Base-by-base conservation (phyloP, 73 alveolate genomes). In the Diophrys sp. region DNA sequence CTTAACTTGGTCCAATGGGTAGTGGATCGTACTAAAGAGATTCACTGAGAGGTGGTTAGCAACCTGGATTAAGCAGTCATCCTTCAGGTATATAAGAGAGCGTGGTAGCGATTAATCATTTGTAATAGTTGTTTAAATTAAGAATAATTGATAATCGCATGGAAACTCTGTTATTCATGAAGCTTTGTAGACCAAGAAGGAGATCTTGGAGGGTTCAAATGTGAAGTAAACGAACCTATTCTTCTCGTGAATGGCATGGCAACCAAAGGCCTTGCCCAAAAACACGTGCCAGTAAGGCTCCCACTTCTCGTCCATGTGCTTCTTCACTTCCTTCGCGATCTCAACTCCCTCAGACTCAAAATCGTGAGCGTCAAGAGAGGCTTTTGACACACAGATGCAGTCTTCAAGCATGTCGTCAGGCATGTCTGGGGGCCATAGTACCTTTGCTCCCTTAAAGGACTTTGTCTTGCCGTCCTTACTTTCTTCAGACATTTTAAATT, bases 281-380 rank as follows among this genome's bases (percentile, higher is more conserved):
- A 97, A 93, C 74, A 97, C 99, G 79, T 97, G 99, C 99, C 99
- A 97, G 92, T 93, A 97, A 23, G 99, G 99, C 73, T 95, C 98
- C 93, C 97, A 97, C 83, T 97, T 96, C 72, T 95, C 96, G 83
- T 97, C 99, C 86, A 93, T 77, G 71, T 91, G 86, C 85, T 91
- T 91, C 90, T 93, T 93, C 33, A 93, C 85, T 0, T 57, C 67
- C 74, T 87, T 89, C 0, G 98, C 98, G 75, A 93, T 89, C 89
- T 84, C 92, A 1, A 84, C 92, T 31, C 93, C 93, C 25, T 83
- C 68, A 55, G 88, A 54, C 44, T 86, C 93, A 32, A 86, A 80
- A 62, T 78, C 88, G 56, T 80, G 78, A 27, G 55, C 87, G 31
- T 66, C 80, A 14, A 81, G 79, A 2, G 89, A 75, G 29, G 89